Conservation (phyloP, 495 filamentous ascomycete genomes). For the Hypoxylon rickii region DNA sequence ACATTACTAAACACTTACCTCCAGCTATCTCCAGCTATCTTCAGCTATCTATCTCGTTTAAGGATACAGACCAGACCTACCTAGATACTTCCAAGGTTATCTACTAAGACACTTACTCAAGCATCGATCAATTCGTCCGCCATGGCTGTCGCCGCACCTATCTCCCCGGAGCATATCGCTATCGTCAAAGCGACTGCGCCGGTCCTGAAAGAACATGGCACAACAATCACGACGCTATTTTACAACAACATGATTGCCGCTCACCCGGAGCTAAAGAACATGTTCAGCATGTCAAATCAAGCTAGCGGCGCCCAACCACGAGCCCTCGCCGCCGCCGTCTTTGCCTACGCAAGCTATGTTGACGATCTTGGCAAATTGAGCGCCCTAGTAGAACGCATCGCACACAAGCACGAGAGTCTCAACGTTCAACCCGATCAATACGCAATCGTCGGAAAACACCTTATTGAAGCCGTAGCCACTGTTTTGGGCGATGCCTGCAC, state of each 20-base stretch:
- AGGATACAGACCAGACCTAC: too few relatives aligned
- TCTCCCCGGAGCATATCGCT: constrained; percentile 50
- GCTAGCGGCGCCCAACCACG: constrained; percentile 64
- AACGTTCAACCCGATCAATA: constrained; percentile 71
- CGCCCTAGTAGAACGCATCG: constrained; percentile 71
- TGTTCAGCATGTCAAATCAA: constrained; percentile 73
- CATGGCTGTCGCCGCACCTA: constrained; percentile 37
- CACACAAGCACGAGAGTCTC: constrained; percentile 75
- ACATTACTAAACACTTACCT: too few relatives aligned
- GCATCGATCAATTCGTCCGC: too few relatives aligned
- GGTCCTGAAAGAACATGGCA: constrained; percentile 67
- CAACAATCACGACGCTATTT: constrained; percentile 67
- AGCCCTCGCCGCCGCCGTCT: constrained; percentile 68
- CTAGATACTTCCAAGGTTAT: too few relatives aligned
- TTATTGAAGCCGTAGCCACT: constrained; percentile 68
- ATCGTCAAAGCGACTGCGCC: constrained; percentile 65
- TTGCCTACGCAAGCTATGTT: constrained; percentile 72
- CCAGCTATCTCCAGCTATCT: too few relatives aligned
- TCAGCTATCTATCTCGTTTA: too few relatives aligned
- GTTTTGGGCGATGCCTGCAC: constrained; percentile 72
- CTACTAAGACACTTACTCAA: constrained; percentile 1
- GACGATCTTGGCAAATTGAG: constrained; percentile 66
- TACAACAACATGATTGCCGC: constrained; percentile 69
- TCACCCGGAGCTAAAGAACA: constrained; percentile 62
- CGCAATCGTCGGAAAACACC: constrained; percentile 67